Conservation (phyloP, 2,329 filamentous ascomycete genomes). For the Huntiella savannae region DNA sequence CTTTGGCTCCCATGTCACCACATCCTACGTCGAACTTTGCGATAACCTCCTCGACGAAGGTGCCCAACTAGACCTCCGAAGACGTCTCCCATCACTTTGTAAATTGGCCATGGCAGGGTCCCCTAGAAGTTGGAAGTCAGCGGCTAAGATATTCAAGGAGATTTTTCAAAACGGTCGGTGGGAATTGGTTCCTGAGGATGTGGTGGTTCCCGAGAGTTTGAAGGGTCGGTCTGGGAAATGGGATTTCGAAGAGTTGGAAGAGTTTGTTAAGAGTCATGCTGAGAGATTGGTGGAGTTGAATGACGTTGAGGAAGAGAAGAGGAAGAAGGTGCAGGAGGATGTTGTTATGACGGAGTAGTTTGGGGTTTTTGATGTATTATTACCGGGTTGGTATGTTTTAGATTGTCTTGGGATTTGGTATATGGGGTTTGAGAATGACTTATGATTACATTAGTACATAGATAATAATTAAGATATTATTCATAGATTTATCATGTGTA, state of each 20-base stretch:
- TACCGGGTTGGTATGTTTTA: too few species aligned
- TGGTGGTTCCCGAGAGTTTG: conserved; percentile 1
- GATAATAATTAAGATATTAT: too few species aligned
- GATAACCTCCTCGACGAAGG: conserved; percentile 23
- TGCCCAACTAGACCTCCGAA: conserved; percentile 23
- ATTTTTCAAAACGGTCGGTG: conserved; percentile 29
- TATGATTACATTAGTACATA: too few species aligned
- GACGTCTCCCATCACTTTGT: conserved; percentile 22
- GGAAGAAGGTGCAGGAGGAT: too few species aligned
- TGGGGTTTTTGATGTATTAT: too few species aligned
- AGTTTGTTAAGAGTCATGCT: too few species aligned
- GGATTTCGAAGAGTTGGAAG: conserved; percentile 17
- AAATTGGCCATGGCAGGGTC: conserved; percentile 14
- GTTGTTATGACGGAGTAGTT: too few species aligned
- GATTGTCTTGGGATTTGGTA: too few species aligned
- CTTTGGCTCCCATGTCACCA: conserved; percentile 13
- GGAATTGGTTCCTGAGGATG: conserved; percentile 19
- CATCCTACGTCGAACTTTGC: conserved; percentile 26
- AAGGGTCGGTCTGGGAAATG: conserved; percentile 17
- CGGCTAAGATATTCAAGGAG: conserved; percentile 26
- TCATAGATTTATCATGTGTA: too few species aligned
- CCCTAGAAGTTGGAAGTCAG: conserved; percentile 4
- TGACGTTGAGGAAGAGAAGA: too few species aligned
- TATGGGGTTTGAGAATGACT: too few species aligned
- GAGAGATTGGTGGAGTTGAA: too few species aligned